Percentiles rank a stretch among this genome's conserved stretches.
Conservation (phyloP, 805 yeast genomes). For the Cephaloascus fragrans region DNA sequence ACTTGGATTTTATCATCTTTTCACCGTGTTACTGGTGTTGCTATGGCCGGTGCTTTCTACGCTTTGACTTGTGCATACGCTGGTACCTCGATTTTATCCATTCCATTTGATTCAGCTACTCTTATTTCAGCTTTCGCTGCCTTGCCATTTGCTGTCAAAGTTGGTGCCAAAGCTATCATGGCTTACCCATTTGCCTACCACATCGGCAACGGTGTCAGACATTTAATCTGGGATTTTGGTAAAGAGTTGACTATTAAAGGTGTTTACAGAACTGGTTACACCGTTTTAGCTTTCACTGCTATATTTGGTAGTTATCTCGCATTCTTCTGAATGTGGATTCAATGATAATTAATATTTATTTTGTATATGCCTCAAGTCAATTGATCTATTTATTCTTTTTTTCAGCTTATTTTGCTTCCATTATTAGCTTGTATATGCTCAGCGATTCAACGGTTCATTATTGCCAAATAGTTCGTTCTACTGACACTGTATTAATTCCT, state of each 20-base stretch:
- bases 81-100: constrained; percentile 40
- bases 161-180: constrained; percentile 55
- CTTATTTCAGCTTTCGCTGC: constrained; percentile 48
- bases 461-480: too few species aligned
- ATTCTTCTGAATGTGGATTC: constrained; percentile 25
- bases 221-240: constrained; percentile 88
- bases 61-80: constrained; percentile 71
- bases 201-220: constrained; percentile 81
- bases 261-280: constrained; percentile 87
- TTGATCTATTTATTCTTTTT: too few species aligned
- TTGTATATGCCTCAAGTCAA: background rate
- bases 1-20: constrained; percentile 72
- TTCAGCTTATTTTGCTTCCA: too few species aligned
- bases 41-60: constrained; percentile 71
- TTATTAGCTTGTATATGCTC: background rate
- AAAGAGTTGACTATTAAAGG: constrained; percentile 72
- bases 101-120: constrained; percentile 51
- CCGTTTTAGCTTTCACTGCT: constrained; percentile 60
- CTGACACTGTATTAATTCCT: too few species aligned
- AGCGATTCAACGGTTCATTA: too few species aligned
- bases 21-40: constrained; percentile 86
- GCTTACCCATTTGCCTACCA: constrained; percentile 87
- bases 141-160: constrained; percentile 55
- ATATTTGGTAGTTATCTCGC: constrained; percentile 49
- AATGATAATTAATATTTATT: too few species aligned